Evolutionary conservation across 208 protist species (phyloP), one percentile per base, ranked within the genome.

Genomic region (Trypanosoma mega): DNA sequence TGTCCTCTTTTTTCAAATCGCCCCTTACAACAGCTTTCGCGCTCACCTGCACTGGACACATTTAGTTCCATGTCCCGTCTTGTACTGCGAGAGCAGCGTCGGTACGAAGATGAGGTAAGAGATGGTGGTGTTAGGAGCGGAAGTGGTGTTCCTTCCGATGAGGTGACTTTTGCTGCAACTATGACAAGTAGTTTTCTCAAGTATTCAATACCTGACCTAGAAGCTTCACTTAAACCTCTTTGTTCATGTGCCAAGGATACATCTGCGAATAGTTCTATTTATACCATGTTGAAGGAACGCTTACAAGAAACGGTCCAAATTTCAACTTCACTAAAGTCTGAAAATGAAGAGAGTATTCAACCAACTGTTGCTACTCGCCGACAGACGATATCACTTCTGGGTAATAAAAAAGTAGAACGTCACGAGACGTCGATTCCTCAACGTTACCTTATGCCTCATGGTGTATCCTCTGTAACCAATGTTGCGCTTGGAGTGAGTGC

Each of bases 1-100:
- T 74, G 79, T 53, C 74, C 80, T 3, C 51, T 92, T 21, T 92
- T 92, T 68, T 67, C 73, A 20, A 69, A 82, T 45, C 74, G 70
- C n/a, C 33, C 39, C 3, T 33, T 71, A 52, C 37, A 63, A 8
- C 64, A 71, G 21, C 27, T 63, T 51, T n/a, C 29, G 33, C 56
- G 45, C 24, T 71, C 64, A 16, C 49, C 54, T 30, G 56, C 36
- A 8, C 43, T 64, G 18, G 14, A 30, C 44, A 63, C 39, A 0
- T 36, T 71, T 47, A 43, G 31, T 12, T 63, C 37, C 16, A 86
- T 90, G 78, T 90, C 71, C 50, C 63, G 57, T 12, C 64, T 72
- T 48, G 69, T 73, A 18, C 34, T 83, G 30, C 41, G 53, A 0
- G 51, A 73, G 57, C 72, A 78, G 51, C 7, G 16, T 9, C 41